Percentiles rank a stretch among this genome's conserved stretches.
Evolutionary conservation across 177 flowering plant genomes (phyloP).

Genomic region (Vitis hybrid): DNA sequence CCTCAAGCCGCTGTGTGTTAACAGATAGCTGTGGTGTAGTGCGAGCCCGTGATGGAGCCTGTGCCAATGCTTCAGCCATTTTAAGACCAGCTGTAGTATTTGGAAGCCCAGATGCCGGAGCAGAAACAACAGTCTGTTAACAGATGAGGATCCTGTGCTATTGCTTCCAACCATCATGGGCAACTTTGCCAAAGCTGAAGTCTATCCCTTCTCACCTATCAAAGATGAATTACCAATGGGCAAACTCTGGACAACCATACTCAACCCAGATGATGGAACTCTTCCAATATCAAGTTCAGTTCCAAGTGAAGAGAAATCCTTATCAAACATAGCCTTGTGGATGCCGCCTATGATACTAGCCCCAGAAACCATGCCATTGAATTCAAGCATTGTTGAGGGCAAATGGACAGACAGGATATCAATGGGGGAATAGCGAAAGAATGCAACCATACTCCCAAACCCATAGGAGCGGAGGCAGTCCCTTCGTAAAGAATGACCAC

Average conservation of each 20-base stretch:
- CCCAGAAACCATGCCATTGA: constrained; percentile 42
- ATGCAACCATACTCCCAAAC: constrained; percentile 89
- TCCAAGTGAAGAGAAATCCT: constrained; percentile 82
- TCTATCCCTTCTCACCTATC: constrained; percentile 77
- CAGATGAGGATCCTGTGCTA: constrained; percentile 26
- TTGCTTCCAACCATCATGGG: constrained; percentile 49
- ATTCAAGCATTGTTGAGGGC: constrained; percentile 74
- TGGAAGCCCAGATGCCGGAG: constrained; percentile 26
- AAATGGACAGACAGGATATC: constrained; percentile 76
- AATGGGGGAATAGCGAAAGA: constrained; percentile 89
- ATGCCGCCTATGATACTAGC: constrained; percentile 28
- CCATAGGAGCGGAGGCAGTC: constrained; percentile 99
- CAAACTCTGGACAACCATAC: constrained; percentile 54
- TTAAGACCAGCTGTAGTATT: constrained; percentile 57
- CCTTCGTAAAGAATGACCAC: constrained; percentile 97
- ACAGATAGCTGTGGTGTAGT: constrained; percentile 66
- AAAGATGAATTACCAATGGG: constrained; percentile 54
- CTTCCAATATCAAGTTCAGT: constrained; percentile 60
- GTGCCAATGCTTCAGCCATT: constrained; percentile 92
- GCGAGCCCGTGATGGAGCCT: constrained; percentile 61
- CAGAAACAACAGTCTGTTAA: constrained; percentile 32
- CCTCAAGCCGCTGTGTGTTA: constrained; percentile 84
- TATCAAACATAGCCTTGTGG: constrained; percentile 60
- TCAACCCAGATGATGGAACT: constrained; percentile 70
- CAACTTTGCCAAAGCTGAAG: constrained; percentile 85